These are phyloP conservation scores for Zea luxurians DNA, from an alignment of 176 grass and related monocot species.

Conservation along the genomic window DNA sequence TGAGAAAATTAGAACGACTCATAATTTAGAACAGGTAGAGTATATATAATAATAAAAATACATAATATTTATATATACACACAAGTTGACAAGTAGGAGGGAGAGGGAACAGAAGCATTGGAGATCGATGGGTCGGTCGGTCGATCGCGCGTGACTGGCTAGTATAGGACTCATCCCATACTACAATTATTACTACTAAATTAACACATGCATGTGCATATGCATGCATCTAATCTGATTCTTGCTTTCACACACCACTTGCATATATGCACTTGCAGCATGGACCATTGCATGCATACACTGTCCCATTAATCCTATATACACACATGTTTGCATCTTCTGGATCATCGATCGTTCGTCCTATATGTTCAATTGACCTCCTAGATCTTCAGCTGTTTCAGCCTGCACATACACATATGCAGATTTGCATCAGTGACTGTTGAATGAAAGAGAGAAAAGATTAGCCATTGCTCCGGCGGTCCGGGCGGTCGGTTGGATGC, in stretches of 20 bases:
- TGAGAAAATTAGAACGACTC: too few species aligned
- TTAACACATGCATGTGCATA: background rate
- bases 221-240: conserved; percentile 38
- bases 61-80: background rate
- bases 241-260: background rate
- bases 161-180: background rate
- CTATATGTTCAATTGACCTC: background rate
- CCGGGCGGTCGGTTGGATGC: too few species aligned
- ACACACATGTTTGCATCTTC: background rate
- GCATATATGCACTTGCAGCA: background rate
- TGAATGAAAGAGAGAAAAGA: background rate
- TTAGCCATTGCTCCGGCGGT: too few species aligned
- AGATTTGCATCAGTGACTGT: background rate
- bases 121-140: background rate
- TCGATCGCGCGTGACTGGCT: background rate
- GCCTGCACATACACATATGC: conserved; percentile 15
- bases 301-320: background rate
- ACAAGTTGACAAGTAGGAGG: background rate
- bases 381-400: conserved; percentile 66
- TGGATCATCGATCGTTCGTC: background rate
- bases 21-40: too few species aligned
- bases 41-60: background rate
- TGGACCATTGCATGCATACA: background rate
- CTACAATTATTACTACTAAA: background rate
- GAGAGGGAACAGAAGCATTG: background rate